A percentile compares a stretch with the other conserved stretches of the same genome.
Evolutionary conservation across 345 rosid genomes (phyloP).

Genomic region (Moricandia moricandioides): DNA sequence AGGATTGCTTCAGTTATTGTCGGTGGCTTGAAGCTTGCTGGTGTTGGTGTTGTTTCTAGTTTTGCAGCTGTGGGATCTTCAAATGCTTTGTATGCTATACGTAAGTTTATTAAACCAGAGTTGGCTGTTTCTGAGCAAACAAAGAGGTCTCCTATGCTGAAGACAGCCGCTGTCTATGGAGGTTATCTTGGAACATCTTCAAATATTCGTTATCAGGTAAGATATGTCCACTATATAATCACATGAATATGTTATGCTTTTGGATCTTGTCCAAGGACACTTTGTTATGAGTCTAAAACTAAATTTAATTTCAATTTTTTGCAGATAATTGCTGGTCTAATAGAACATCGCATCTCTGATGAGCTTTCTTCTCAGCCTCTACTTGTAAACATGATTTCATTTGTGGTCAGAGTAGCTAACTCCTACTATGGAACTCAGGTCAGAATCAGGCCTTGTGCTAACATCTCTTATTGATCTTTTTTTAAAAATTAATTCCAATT

Average conservation of each 20-base stretch:
- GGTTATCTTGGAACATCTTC: conserved; percentile 86
- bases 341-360: conserved; percentile 85
- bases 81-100: conserved; percentile 53
- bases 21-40: conserved; percentile 82
- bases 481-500: not conserved
- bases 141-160: conserved; percentile 80
- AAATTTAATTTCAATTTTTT: not conserved
- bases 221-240: not conserved
- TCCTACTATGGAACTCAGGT: conserved; percentile 99
- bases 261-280: no score
- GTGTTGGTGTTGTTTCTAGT: conserved; percentile 82
- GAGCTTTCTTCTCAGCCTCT: conserved; percentile 68
- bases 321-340: conserved; percentile 90
- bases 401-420: conserved; percentile 74
- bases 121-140: conserved; percentile 42
- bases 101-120: conserved; percentile 58
- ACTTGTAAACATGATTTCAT: conserved; percentile 81
- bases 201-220: conserved; percentile 91
- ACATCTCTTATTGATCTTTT: not conserved
- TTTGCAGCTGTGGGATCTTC: conserved; percentile 84
- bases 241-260: not conserved
- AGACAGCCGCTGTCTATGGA: conserved; percentile 71
- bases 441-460: conserved; percentile 25
- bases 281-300: conserved; percentile 17
- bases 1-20: conserved; percentile 77